These are phyloP conservation scores for Priceomyces melissophilus DNA, from an alignment of 805 yeast species.

Conservation along the genomic window DNA sequence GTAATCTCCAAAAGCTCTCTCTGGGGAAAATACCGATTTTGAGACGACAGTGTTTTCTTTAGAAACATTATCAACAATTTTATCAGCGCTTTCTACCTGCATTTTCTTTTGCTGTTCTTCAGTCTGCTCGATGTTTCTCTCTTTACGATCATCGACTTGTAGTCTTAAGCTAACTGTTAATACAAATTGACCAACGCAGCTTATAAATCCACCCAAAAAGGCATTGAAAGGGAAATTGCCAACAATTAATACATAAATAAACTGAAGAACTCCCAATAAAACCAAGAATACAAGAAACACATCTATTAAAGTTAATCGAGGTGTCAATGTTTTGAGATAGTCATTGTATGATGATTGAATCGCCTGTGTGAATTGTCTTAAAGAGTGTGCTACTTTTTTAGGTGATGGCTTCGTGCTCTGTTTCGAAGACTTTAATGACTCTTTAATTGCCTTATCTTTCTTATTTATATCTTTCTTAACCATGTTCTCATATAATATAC, in stretches of 20 bases:
- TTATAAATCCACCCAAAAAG: constrained; percentile 85
- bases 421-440: constrained; percentile 20
- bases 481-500: constrained; percentile 1
- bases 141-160: constrained; percentile 43
- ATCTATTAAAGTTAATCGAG: constrained; percentile 67
- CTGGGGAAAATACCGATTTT: constrained; percentile 24
- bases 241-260: constrained; percentile 66
- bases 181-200: constrained; percentile 95
- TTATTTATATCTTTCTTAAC: constrained; percentile 1
- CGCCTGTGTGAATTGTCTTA: constrained; percentile 26
- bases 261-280: constrained; percentile 71
- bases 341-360: constrained; percentile 32
- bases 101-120: constrained; percentile 6
- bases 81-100: constrained; percentile 5
- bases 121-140: constrained; percentile 1
- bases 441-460: constrained; percentile 24
- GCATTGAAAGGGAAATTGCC: constrained; percentile 98
- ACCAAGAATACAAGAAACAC: constrained; percentile 72
- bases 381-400: constrained; percentile 11
- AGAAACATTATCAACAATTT: constrained; percentile 3
- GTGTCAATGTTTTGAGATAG: constrained; percentile 34
- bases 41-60: constrained; percentile 7
- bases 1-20: constrained; percentile 81
- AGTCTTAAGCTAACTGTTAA: constrained; percentile 78
- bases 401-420: constrained; percentile 6